These are phyloP conservation scores for Nigrospora oryzae DNA, from an alignment of 2,329 filamentous ascomycete species.

Conservation along the genomic window DNA sequence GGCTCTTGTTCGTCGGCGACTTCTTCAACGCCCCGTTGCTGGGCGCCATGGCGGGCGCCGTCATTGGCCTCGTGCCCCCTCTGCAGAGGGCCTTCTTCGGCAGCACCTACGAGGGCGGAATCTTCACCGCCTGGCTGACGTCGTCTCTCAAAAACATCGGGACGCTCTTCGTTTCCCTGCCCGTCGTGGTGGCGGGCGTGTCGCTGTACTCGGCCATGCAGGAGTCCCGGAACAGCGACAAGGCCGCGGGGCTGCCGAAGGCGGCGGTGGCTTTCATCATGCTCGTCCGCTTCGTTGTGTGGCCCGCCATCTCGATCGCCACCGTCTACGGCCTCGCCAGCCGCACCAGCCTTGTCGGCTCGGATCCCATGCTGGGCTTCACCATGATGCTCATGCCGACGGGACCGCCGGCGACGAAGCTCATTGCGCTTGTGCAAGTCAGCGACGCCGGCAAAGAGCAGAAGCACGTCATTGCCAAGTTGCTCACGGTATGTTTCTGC, in stretches of 20 bases:
- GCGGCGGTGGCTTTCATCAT: conserved; percentile 41
- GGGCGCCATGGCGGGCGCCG: conserved; percentile 47
- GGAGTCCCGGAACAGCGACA: conserved; percentile 31
- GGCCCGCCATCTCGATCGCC: conserved; percentile 47
- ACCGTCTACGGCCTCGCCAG: conserved; percentile 46
- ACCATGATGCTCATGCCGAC: conserved; percentile 39
- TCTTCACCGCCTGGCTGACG: conserved; percentile 60
- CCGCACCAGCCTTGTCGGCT: conserved; percentile 38
- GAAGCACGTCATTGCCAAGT: conserved; percentile 32
- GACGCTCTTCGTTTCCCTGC: conserved; percentile 53
- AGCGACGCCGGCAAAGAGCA: conserved; percentile 27
- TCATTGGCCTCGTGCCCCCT: conserved; percentile 50
- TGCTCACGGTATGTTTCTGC: conserved; percentile 28
- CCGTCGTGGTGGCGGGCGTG: conserved; percentile 59
- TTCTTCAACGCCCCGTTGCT: conserved; percentile 56
- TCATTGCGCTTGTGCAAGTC: conserved; percentile 35
- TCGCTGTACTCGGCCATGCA: conserved; percentile 48
- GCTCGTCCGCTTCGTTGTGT: conserved; percentile 48
- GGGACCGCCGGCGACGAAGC: conserved; percentile 37
- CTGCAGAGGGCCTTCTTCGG: conserved; percentile 56
- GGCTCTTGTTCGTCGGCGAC: conserved; percentile 26
- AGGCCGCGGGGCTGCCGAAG: conserved; percentile 36
- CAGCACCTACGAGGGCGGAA: conserved; percentile 46
- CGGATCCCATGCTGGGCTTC: conserved; percentile 61
- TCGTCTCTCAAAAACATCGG: conserved; percentile 53